phyloP scores from a whole-genome alignment of 176 grass and related monocot species.

The Bonia amplexicaulis region DNA sequence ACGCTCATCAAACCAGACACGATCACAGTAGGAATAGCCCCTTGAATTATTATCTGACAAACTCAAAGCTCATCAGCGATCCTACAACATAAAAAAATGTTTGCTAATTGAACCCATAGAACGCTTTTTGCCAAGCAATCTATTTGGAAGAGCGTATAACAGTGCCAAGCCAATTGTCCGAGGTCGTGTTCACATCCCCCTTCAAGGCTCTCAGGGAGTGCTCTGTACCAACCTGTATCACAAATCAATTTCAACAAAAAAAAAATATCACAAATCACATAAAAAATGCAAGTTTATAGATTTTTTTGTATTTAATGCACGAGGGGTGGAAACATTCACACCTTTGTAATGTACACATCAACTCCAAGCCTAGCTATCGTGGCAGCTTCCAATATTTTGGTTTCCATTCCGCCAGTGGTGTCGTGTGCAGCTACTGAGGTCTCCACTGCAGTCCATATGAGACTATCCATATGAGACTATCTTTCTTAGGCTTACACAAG shows the following conservation, averaged over 20 bases:
- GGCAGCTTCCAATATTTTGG: constrained; percentile 89
- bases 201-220: constrained; percentile 67
- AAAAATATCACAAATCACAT: background rate
- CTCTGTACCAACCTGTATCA: constrained; percentile 63
- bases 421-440: constrained; percentile 91
- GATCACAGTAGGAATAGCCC: background rate
- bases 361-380: constrained; percentile 77
- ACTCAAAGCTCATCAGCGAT: background rate
- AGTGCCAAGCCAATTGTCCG: constrained; percentile 80
- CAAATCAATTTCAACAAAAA: background rate
- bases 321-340: background rate
- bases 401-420: constrained; percentile 89
- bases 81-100: background rate
- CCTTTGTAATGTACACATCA: constrained; percentile 91
- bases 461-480: background rate
- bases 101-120: background rate
- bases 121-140: background rate
- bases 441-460: constrained; percentile 50
- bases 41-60: background rate
- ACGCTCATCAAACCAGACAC: background rate
- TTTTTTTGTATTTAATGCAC: background rate
- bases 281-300: background rate
- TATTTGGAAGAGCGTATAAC: constrained; percentile 64
- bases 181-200: constrained; percentile 52
- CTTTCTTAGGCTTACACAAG: constrained; percentile 24